Evolutionary conservation across 2,329 filamentous ascomycete genomes (phyloP).

Genomic region (Trichothecium sympodiale): DNA sequence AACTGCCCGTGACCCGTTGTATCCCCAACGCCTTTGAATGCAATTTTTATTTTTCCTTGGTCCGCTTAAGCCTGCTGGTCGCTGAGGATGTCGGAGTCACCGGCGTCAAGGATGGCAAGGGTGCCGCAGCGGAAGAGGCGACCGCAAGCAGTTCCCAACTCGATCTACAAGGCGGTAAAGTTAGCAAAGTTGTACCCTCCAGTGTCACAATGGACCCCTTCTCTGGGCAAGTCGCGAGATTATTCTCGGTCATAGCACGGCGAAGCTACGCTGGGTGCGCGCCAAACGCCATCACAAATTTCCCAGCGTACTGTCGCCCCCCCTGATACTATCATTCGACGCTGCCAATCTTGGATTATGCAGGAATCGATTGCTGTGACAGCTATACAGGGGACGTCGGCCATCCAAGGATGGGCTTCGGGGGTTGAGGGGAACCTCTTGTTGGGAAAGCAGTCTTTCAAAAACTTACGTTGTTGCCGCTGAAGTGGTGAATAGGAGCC

Average conservation of each 20-base stretch:
- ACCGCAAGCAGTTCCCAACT: constrained; percentile 95
- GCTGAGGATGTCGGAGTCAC: constrained; percentile 84
- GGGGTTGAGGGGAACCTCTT: constrained; percentile 8
- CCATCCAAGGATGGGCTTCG: constrained; percentile 8
- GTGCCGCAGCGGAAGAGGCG: constrained; percentile 98
- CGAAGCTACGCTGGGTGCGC: constrained; percentile 7
- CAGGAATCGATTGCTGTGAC: neutral
- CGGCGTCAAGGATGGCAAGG: constrained; percentile 93
- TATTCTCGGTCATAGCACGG: constrained; percentile 10
- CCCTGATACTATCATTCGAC: neutral
- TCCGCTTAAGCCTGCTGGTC: constrained; percentile 53
- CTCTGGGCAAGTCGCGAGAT: constrained; percentile 58
- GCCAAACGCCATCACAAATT: constrained; percentile 1
- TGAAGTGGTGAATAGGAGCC: constrained; percentile 94
- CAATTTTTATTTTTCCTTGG: constrained; percentile 8
- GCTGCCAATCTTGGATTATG: neutral
- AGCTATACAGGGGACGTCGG: neutral
- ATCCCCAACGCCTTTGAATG: constrained; percentile 33
- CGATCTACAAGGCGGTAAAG: constrained; percentile 58
- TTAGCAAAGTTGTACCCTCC: constrained; percentile 68
- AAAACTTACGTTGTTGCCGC: constrained; percentile 91
- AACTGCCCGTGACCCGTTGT: constrained; percentile 21
- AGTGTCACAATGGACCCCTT: constrained; percentile 82
- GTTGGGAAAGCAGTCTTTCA: constrained; percentile 8
- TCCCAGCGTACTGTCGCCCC: too few species aligned